Base-by-base conservation (phyloP, 2,329 filamentous ascomycete species). In the Phialophora verrucosa region DNA sequence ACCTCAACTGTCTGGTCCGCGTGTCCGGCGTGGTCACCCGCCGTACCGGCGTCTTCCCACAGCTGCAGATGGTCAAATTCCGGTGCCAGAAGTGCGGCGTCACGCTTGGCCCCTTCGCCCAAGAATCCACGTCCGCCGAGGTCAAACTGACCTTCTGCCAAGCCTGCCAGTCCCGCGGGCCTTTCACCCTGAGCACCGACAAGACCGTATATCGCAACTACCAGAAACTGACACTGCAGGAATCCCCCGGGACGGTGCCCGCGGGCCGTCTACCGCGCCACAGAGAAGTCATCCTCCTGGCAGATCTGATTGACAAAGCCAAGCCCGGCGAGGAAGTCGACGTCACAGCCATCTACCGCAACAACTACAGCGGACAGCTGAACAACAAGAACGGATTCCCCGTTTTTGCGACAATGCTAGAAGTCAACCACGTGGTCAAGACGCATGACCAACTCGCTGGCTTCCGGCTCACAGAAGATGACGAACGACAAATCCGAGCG, bases 351-450 rank as follows among this genome's bases (percentile, higher is more conserved):
- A 91, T 97, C 73, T 99, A 99, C 81, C 90, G 93, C 73, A 99
- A 99, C 83, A 98, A 96, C 81, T 99, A 97, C 75, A 94, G 98
- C 77, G 93, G 95, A 3, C 92, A 96, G 73, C 86, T 99, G 62
- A 99, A 99, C 82, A 98, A 97, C 82, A 94, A 95, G 75, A 99
- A 98, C 76, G 95, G 95, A 4, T 98, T 99, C 81, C 95, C 95
- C 0, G 95, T 99, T 42, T 99, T 99, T 78, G 94, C 95, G 4
- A 99, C 95, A 0, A 95, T 99, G 66, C 86, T 99, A 4, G 95
- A 99, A 79, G 96, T 96, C 29, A 99, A 99, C 79, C 93, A 99
- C 72, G 88, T 98, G 4, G 90, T 98, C 79, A 99, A 99, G 79
- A 90, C 94, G 0, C 95, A 99, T 76, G 95, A 99, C 77, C 93